phyloP scores from a whole-genome alignment of 2,329 filamentous ascomycete species.

The Aspergillus alliaceus region DNA sequence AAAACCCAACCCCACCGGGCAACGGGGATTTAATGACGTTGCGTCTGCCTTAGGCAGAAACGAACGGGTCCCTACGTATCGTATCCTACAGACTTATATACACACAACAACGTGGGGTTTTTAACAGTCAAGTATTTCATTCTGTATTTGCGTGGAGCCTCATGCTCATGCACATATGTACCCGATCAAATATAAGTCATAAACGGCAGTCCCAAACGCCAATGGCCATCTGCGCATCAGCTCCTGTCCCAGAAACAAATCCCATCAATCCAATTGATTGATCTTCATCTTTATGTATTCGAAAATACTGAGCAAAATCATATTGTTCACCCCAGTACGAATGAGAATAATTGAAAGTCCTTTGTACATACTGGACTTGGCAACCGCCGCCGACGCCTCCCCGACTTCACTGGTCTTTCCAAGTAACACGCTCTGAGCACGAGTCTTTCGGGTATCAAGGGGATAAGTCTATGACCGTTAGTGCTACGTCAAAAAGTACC shows the following conservation, averaged over 20 bases:
- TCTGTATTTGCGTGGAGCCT: conserved; percentile 26
- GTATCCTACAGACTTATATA: not conserved
- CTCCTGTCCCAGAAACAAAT: not conserved
- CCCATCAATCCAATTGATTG: conserved; percentile 34
- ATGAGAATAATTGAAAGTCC: conserved; percentile 49
- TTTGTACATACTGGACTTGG: conserved; percentile 48
- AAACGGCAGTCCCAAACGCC: conserved; percentile 8
- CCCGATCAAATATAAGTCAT: conserved; percentile 11
- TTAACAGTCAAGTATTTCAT: conserved; percentile 7
- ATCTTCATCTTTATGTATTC: conserved; percentile 48
- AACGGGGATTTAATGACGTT: conserved; percentile 33
- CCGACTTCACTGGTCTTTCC: conserved; percentile 43
- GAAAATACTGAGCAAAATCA: conserved; percentile 49
- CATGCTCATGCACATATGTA: conserved; percentile 23
- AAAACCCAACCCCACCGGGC: conserved; percentile 29
- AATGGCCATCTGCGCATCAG: not conserved
- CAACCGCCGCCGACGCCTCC: conserved; percentile 40
- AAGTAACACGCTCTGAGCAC: conserved; percentile 48
- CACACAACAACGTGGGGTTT: not conserved
- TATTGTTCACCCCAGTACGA: conserved; percentile 49
- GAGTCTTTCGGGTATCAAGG: conserved; percentile 51
- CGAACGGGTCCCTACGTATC: no score
- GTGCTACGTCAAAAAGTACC: not conserved
- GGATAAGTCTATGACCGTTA: conserved; percentile 43
- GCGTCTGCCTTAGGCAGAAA: conserved; percentile 30